phyloP scores from a whole-genome alignment of 1,284 basidiomycete genomes.

The Termitomyces sp. region DNA sequence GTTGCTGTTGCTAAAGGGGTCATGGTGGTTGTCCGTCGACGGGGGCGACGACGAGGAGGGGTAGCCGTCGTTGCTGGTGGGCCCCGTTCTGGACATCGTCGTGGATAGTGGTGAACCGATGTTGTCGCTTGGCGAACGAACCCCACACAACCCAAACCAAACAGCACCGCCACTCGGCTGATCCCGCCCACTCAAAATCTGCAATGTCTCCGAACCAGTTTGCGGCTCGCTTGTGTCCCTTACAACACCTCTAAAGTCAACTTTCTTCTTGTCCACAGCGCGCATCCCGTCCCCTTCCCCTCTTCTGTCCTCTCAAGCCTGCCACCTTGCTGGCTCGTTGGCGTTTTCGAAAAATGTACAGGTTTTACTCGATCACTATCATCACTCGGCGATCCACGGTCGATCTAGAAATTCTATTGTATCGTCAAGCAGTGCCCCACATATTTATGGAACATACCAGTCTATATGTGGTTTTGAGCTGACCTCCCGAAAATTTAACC shows the following conservation, averaged over 20 bases:
- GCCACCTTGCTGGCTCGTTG: not conserved
- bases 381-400: not conserved
- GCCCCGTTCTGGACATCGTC: constrained; percentile 29
- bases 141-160: constrained; percentile 6
- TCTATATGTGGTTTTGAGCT: not conserved
- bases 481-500: not conserved
- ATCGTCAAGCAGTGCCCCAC: not conserved
- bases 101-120: constrained; percentile 8
- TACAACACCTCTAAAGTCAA: no score
- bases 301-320: not conserved
- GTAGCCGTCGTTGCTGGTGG: constrained; percentile 41
- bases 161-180: constrained; percentile 15
- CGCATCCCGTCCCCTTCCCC: no score
- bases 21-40: constrained; percentile 37
- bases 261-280: not conserved
- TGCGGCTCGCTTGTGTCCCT: not conserved
- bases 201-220: not conserved
- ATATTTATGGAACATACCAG: no score
- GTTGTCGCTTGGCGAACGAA: constrained; percentile 3
- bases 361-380: not conserved
- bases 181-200: constrained; percentile 1
- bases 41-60: constrained; percentile 36
- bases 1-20: constrained; percentile 53
- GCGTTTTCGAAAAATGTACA: not conserved
- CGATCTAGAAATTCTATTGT: not conserved